Evolutionary conservation across 257 asterid species (phyloP).

Genomic region (Penstemon newberryi): DNA sequence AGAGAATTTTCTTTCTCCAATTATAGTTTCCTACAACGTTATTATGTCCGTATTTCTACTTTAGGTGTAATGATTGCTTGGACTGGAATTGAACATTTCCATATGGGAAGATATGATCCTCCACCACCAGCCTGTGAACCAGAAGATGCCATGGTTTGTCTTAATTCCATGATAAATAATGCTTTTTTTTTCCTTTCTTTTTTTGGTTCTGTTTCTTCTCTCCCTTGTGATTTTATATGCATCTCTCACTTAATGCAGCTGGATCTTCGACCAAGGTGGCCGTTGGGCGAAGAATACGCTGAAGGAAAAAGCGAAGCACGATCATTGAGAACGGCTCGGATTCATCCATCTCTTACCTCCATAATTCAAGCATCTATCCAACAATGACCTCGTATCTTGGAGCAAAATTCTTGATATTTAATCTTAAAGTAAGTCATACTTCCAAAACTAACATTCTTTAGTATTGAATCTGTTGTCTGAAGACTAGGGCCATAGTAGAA

Average conservation of each 20-base stretch:
- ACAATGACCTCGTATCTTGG: slow-evolving; percentile 27
- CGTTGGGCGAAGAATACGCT: slow-evolving; percentile 82
- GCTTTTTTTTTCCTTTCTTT: slow-evolving; percentile 9
- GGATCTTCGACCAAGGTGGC: slow-evolving; percentile 97
- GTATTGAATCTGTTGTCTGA: neutral
- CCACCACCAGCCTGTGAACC: slow-evolving; percentile 93
- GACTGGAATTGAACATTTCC: slow-evolving; percentile 95
- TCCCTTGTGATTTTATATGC: too few species aligned
- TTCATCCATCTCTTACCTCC: slow-evolving; percentile 96
- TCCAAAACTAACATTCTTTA: neutral
- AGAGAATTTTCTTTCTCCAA: too few species aligned
- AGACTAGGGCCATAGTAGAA: neutral
- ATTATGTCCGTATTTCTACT: neutral
- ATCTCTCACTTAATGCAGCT: slow-evolving; percentile 44
- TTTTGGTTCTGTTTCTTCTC: neutral
- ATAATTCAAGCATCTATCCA: slow-evolving; percentile 63
- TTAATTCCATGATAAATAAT: neutral
- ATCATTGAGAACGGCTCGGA: slow-evolving; percentile 69
- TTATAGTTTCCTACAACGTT: neutral
- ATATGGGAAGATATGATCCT: slow-evolving; percentile 86
- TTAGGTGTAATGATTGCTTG: slow-evolving; percentile 96
- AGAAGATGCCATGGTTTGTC: slow-evolving; percentile 75
- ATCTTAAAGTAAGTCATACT: neutral
- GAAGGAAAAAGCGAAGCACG: slow-evolving; percentile 95
- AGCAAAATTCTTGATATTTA: neutral